Conservation (phyloP, 441 rosid genomes). For the Pelargonium australe region DNA sequence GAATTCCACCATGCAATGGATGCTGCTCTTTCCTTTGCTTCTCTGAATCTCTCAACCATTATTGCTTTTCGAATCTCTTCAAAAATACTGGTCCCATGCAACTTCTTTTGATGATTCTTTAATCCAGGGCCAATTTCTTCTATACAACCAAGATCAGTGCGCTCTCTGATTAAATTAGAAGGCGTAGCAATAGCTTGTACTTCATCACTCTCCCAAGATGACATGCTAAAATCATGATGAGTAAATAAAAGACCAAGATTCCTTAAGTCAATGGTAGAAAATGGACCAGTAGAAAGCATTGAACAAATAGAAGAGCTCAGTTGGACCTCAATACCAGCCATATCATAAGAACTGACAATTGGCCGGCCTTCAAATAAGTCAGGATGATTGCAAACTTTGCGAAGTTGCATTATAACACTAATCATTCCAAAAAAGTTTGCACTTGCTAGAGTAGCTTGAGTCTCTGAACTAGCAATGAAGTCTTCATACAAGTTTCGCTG, state of each 20-base stretch:
- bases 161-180: slow-evolving; percentile 53
- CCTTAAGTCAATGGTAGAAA: slow-evolving; percentile 56
- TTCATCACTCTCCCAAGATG: slow-evolving; percentile 90
- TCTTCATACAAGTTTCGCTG: slow-evolving; percentile 99
- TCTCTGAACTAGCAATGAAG: slow-evolving; percentile 98
- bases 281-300: slow-evolving; percentile 53
- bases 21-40: slow-evolving; percentile 68
- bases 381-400: slow-evolving; percentile 99
- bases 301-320: slow-evolving; percentile 76
- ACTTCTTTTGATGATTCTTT: slow-evolving; percentile 29
- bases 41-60: slow-evolving; percentile 68
- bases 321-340: slow-evolving; percentile 71
- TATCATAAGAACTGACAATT: slow-evolving; percentile 94
- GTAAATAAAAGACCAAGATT: slow-evolving; percentile 78
- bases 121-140: slow-evolving; percentile 40
- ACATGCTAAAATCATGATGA: slow-evolving; percentile 69
- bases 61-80: slow-evolving; percentile 80
- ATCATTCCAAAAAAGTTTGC: slow-evolving; percentile 99
- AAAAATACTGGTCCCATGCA: slow-evolving; percentile 70
- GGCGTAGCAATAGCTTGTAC: slow-evolving; percentile 71
- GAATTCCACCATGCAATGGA: slow-evolving; percentile 99
- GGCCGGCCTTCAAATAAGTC: slow-evolving; percentile 99
- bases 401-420: slow-evolving; percentile 98
- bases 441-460: slow-evolving; percentile 96
- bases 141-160: slow-evolving; percentile 30